Evolutionary conservation across 441 rosid genomes (phyloP), one percentile per base, ranked within the genome.

Genomic region (Sinapis alba): DNA sequence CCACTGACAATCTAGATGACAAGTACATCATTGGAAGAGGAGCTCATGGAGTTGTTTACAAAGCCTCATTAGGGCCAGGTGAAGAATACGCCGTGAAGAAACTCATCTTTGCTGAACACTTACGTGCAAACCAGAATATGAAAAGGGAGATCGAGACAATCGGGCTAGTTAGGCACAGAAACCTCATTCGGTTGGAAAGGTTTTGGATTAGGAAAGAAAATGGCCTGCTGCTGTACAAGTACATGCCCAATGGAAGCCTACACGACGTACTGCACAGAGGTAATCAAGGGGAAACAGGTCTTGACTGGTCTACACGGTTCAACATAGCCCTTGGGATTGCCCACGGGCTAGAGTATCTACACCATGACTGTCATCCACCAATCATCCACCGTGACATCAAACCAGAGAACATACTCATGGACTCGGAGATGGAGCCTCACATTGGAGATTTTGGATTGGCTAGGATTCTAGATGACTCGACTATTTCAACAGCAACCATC

Each of bases 391-490:
- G 92, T 15, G 98, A 94, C 81, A 85, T 94, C 80, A 93, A 93
- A 74, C 92, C 96, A 0, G 78, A 84, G 57, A 93, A 93, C 83
- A 88, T 93, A 69, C 95, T 94, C 4, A 62, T 94, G 65, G 95
- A 90, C 82, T 68, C 83, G 0, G 88, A 90, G 43, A 83, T 90
- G 92, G 97, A 89, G 86, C 90, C 98, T 62, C 93, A 82, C 54
- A 84, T 94, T 72, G 88, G 97, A 1, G 97, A 92, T 78, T 94
- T 94, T 21, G 97, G 97, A 24, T 86, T 90, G 4, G 92, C 98
- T 62, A 84, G 85, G 81, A 79, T 90, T 53, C 75, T 93, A 3
- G 90, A 88, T 53, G 82, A 82, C 59, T 81, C 88, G 34, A 68
- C 84, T 28, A 65, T 85, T 43, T 77, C 90, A 51, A 66, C 83